These are phyloP conservation scores for Cladosporium sp. DNA, from an alignment of 2,329 filamentous ascomycete genomes.

Conservation along the genomic window DNA sequence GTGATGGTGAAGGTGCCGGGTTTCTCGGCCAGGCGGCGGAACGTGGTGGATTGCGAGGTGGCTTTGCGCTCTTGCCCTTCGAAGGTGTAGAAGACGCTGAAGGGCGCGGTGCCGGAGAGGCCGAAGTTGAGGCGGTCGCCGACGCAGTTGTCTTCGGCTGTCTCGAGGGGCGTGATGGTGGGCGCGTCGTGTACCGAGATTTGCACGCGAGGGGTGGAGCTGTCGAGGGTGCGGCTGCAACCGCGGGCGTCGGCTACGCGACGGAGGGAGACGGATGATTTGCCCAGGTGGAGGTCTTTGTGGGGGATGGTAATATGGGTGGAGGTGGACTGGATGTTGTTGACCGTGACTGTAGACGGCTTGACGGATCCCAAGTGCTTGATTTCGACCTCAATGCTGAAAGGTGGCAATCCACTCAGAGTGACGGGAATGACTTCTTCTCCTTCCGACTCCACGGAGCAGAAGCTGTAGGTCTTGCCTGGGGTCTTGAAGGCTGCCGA, in stretches of 20 bases:
- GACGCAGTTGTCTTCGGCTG: slow-evolving; percentile 85
- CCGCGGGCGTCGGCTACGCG: slow-evolving; percentile 84
- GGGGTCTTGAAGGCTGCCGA: slow-evolving; percentile 77
- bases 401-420: slow-evolving; percentile 78
- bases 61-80: slow-evolving; percentile 74
- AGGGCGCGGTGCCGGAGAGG: slow-evolving; percentile 83
- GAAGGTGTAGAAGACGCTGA: slow-evolving; percentile 90
- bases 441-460: slow-evolving; percentile 70
- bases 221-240: slow-evolving; percentile 73
- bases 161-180: slow-evolving; percentile 82
- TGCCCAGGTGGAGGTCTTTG: slow-evolving; percentile 78
- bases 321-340: slow-evolving; percentile 68
- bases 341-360: slow-evolving; percentile 76
- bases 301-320: slow-evolving; percentile 83
- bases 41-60: slow-evolving; percentile 72
- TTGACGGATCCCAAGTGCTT: slow-evolving; percentile 80
- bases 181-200: slow-evolving; percentile 92
- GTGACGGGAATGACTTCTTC: slow-evolving; percentile 87
- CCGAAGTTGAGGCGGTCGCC: slow-evolving; percentile 92
- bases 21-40: slow-evolving; percentile 88
- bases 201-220: slow-evolving; percentile 67
- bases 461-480: slow-evolving; percentile 93
- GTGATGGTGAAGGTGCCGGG: slow-evolving; percentile 87
- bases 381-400: slow-evolving; percentile 86
- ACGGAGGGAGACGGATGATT: slow-evolving; percentile 82